These are phyloP conservation scores for Hyphopichia wangnamkhiaoensis DNA, from an alignment of 1,139 yeast species.

Conservation along the genomic window DNA sequence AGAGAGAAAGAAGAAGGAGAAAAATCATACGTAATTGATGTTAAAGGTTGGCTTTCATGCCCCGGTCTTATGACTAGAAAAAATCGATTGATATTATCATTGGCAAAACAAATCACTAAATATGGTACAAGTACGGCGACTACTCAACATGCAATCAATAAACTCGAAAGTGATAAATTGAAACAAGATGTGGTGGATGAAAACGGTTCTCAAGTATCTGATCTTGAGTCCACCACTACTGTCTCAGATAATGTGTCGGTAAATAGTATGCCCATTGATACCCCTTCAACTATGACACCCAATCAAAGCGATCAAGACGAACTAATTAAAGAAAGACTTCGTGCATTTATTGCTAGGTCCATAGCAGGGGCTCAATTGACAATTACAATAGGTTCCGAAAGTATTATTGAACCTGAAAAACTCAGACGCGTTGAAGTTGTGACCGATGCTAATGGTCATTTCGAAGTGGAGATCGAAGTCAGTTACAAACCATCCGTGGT, in stretches of 20 bases:
- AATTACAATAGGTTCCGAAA: slow-evolving; percentile 52
- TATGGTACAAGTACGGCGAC: slow-evolving; percentile 24
- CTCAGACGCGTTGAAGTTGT: slow-evolving; percentile 26
- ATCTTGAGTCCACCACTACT: slow-evolving; percentile 12
- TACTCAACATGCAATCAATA: slow-evolving; percentile 28
- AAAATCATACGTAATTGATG: slow-evolving; percentile 51
- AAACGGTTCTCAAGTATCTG: slow-evolving; percentile 15
- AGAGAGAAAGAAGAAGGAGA: slow-evolving; percentile 30
- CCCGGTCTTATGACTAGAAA: slow-evolving; percentile 74
- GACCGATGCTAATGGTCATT: slow-evolving; percentile 65
- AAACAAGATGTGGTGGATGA: slow-evolving; percentile 26
- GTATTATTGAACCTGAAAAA: slow-evolving; percentile 17
- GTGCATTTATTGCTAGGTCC: slow-evolving; percentile 60
- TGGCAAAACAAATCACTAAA: slow-evolving; percentile 71
- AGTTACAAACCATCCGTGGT: slow-evolving; percentile 57
- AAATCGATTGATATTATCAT: slow-evolving; percentile 63
- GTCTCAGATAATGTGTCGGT: slow-evolving; percentile 12
- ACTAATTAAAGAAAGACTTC: slow-evolving; percentile 53
- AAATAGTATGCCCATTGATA: slow-evolving; percentile 6
- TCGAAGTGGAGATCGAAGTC: slow-evolving; percentile 49
- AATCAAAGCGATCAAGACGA: slow-evolving; percentile 27
- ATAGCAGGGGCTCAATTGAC: slow-evolving; percentile 55
- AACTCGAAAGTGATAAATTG: slow-evolving; percentile 31
- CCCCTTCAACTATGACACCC: slow-evolving; percentile 7
- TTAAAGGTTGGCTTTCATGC: slow-evolving; percentile 72